Evolutionary conservation across 805 yeast genomes (phyloP).

Genomic region (Saccharomycopsis sp.): DNA sequence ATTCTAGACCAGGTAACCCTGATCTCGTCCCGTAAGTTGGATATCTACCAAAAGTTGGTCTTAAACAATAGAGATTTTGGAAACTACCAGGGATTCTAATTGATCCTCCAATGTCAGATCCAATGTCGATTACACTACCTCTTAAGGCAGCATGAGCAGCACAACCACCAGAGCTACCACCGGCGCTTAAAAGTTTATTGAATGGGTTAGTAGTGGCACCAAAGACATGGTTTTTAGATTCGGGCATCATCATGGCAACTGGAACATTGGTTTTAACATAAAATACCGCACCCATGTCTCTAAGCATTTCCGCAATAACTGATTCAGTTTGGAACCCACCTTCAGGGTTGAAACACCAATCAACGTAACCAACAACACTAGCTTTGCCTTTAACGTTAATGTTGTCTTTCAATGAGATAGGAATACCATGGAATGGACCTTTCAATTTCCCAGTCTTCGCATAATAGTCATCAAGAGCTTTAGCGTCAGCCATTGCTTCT

Average conservation of each 20-base stretch:
- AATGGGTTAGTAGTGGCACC: constrained; percentile 56
- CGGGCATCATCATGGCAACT: constrained; percentile 64
- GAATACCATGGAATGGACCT: constrained; percentile 64
- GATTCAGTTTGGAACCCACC: constrained; percentile 15
- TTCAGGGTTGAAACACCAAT: constrained; percentile 16
- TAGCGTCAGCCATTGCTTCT: constrained; percentile 52
- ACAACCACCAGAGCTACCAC: constrained; percentile 71
- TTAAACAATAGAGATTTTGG: constrained; percentile 51
- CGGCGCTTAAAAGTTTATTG: constrained; percentile 52
- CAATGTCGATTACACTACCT: constrained; percentile 57
- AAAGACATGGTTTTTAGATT: constrained; percentile 51
- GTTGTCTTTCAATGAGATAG: constrained; percentile 49
- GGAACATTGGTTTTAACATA: constrained; percentile 64
- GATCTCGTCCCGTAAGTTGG: constrained; percentile 27
- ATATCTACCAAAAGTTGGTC: constrained; percentile 54
- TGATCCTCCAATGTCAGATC: constrained; percentile 70
- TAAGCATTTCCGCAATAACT: constrained; percentile 26
- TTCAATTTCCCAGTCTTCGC: constrained; percentile 37
- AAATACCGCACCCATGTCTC: constrained; percentile 46
- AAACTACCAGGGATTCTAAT: constrained; percentile 64
- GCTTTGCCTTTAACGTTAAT: constrained; percentile 38
- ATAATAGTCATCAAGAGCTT: constrained; percentile 45
- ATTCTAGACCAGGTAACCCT: constrained; percentile 30
- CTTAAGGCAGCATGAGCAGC: constrained; percentile 55
- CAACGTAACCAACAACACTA: constrained; percentile 42